Evolutionary conservation across 2,329 filamentous ascomycete species (phyloP).

Genomic region (Fusarium siculi): DNA sequence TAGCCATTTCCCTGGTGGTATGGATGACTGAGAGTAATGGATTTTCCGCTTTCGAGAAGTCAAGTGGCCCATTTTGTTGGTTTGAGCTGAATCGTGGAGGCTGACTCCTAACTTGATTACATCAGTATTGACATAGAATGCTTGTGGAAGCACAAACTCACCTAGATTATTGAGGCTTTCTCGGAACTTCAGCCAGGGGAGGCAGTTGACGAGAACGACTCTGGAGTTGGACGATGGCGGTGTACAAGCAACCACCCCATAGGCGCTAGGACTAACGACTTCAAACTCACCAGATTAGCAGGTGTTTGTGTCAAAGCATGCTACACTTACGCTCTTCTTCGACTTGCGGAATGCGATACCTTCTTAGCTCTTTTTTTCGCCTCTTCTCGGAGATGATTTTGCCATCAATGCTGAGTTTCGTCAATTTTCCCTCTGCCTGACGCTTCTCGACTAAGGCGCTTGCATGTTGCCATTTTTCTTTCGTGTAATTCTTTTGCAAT

Average conservation of each 20-base stretch:
- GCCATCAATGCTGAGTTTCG: background rate
- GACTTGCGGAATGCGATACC: rapidly evolving
- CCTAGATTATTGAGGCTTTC: rapidly evolving
- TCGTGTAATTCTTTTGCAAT: slow-evolving; percentile 2
- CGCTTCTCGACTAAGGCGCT: background rate
- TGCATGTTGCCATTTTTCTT: background rate
- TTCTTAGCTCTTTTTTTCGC: background rate
- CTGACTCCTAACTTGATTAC: background rate
- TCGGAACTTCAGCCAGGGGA: background rate
- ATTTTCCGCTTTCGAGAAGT: too few relatives aligned
- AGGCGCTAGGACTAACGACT: rapidly evolving
- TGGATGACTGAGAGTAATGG: too few relatives aligned
- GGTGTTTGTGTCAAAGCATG: rapidly evolving
- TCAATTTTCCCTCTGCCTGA: background rate
- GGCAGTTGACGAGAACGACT: rapidly evolving
- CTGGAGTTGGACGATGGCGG: background rate
- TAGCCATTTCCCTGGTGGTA: too few relatives aligned
- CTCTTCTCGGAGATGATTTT: background rate
- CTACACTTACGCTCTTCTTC: rapidly evolving
- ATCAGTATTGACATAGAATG: rapidly evolving
- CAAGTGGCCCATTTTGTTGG: background rate
- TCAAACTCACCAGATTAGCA: background rate
- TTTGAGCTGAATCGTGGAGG: rapidly evolving
- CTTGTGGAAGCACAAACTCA: rapidly evolving
- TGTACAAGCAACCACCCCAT: background rate